Percentiles rank a stretch among this genome's conserved stretches.
Evolutionary conservation across 495 filamentous ascomycete genomes (phyloP).

Genomic region (Penicillium silybi): DNA sequence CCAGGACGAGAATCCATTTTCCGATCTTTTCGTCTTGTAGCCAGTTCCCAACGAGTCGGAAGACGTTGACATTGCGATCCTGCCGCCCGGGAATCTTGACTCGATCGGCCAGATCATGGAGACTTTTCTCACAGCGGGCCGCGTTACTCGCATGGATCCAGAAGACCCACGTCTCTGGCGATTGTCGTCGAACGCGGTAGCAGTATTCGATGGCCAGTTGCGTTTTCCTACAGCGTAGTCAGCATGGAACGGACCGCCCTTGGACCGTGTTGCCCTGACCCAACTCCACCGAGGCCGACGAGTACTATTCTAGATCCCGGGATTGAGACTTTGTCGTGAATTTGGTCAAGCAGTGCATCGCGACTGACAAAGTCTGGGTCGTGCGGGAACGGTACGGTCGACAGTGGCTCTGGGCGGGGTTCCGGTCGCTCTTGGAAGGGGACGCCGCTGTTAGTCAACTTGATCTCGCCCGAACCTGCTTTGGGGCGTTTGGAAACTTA

Average conservation of each 20-base stretch:
- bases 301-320: slow-evolving; percentile 22
- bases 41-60: slow-evolving; percentile 37
- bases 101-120: slow-evolving; percentile 34
- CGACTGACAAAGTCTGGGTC: slow-evolving; percentile 35
- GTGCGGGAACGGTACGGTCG: slow-evolving; percentile 26
- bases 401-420: slow-evolving; percentile 13
- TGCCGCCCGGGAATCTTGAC: slow-evolving; percentile 32
- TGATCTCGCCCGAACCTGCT: no score
- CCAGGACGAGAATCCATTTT: slow-evolving; percentile 9
- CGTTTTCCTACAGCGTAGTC: slow-evolving; percentile 35
- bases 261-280: slow-evolving; percentile 17
- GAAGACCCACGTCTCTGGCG: slow-evolving; percentile 45
- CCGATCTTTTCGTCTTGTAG: slow-evolving; percentile 29
- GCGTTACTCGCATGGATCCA: slow-evolving; percentile 45
- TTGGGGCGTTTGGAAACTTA: no score
- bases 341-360: slow-evolving; percentile 18
- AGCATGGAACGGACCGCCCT: not conserved
- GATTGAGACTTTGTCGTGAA: slow-evolving; percentile 20
- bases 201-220: slow-evolving; percentile 38
- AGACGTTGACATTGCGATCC: slow-evolving; percentile 37
- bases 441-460: not conserved
- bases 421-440: slow-evolving; percentile 6
- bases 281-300: slow-evolving; percentile 31
- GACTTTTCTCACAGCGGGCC: slow-evolving; percentile 37
- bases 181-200: slow-evolving; percentile 30